These are phyloP conservation scores for Leishmania tarentolae DNA, from an alignment of 208 protist species.

Conservation along the genomic window DNA sequence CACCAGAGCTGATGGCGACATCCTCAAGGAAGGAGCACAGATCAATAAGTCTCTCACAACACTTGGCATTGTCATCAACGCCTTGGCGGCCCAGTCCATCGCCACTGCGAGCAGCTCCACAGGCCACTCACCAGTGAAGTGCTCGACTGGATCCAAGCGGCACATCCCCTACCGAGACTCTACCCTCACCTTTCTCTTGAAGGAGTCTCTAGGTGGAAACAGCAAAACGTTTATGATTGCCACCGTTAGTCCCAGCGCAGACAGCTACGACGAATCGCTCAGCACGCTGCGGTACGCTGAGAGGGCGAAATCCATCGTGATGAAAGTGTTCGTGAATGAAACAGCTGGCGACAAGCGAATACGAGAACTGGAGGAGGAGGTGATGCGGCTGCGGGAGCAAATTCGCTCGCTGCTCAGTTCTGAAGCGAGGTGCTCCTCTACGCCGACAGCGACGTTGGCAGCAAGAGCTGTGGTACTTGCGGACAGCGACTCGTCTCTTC, in stretches of 20 bases:
- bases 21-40: slow-evolving; percentile 77
- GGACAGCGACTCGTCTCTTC: slow-evolving; percentile 1
- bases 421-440: slow-evolving; percentile 6
- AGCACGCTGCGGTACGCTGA: slow-evolving; percentile 93
- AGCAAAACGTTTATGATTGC: slow-evolving; percentile 93
- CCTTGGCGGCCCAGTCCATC: slow-evolving; percentile 66
- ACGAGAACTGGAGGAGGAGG: slow-evolving; percentile 86
- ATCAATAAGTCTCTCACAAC: slow-evolving; percentile 93
- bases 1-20: slow-evolving; percentile 81
- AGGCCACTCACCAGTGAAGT: background rate
- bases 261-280: slow-evolving; percentile 88
- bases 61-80: slow-evolving; percentile 91
- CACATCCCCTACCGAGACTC: slow-evolving; percentile 89
- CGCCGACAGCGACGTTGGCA: background rate
- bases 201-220: slow-evolving; percentile 92
- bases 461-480: background rate
- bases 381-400: slow-evolving; percentile 61
- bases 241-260: slow-evolving; percentile 77
- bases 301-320: slow-evolving; percentile 91
- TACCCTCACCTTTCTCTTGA: slow-evolving; percentile 86
- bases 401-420: slow-evolving; percentile 53
- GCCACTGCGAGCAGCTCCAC: slow-evolving; percentile 13
- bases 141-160: background rate
- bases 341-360: slow-evolving; percentile 83
- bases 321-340: slow-evolving; percentile 88